These are phyloP conservation scores for Solanum pimpinellifolium DNA, from an alignment of 257 asterid species.

Conservation along the genomic window DNA sequence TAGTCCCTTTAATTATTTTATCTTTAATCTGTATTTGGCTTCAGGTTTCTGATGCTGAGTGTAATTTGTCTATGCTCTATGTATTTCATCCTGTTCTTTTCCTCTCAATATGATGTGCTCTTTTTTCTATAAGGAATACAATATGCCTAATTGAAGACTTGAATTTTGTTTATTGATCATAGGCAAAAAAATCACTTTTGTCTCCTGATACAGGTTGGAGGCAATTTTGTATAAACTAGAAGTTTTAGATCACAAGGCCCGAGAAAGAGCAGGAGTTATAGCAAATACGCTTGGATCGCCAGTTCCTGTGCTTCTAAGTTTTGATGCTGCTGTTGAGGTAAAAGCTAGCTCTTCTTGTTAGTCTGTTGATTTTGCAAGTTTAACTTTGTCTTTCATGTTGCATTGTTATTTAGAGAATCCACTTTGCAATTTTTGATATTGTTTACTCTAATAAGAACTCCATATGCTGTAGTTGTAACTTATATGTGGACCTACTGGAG, in stretches of 20 bases:
- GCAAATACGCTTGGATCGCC: conserved; percentile 76
- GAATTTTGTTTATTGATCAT: not conserved
- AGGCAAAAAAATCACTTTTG: conserved; percentile 1
- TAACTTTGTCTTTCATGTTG: not conserved
- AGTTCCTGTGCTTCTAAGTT: conserved; percentile 77
- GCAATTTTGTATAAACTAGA: conserved; percentile 73
- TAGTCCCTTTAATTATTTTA: not conserved
- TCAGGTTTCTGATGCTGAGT: not conserved
- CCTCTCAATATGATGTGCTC: not conserved
- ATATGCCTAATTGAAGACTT: not conserved
- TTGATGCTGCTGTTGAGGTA: conserved; percentile 98
- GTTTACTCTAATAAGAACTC: not conserved
- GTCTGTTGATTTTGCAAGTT: not conserved
- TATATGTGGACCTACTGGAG: not conserved
- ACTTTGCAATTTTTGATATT: not conserved
- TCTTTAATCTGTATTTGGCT: not conserved
- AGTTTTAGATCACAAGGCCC: conserved; percentile 92
- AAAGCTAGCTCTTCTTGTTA: conserved; percentile 5
- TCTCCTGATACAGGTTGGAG: conserved; percentile 59
- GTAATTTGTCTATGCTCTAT: not conserved
- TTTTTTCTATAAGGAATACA: not conserved
- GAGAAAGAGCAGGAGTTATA: conserved; percentile 95
- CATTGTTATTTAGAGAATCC: not conserved
- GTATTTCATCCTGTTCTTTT: not conserved
- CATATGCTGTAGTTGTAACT: not conserved